Base-by-base conservation (phyloP, 225 moss, liverwort and hornwort genomes). In the Antitrichia curtipendula region DNA sequence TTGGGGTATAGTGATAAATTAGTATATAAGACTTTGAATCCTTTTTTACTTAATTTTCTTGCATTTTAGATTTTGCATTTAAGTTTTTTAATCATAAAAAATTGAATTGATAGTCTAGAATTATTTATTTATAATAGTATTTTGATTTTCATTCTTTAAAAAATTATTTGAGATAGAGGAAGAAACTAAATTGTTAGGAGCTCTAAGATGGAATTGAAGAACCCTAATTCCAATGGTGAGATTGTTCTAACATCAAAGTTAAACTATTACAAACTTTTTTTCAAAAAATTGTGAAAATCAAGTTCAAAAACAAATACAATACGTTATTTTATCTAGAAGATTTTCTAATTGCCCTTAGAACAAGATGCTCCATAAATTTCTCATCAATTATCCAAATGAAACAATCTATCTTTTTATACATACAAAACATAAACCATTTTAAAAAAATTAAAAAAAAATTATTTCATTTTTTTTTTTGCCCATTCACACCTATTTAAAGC, bases 311-410 rank as follows among this genome's bases (percentile, higher is more conserved):
- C 0, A 3, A 45, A 72, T 45, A 2, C 0, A 45, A 45, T 45
- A 28, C 0, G 0, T 3, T 16, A 5, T 15, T 9, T 27, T 40
- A 8, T 5, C 5, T 10, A 0, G 8, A 24, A 40, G 8, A 24
- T 24, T 3, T 1, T 40, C 0, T 24, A 0, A 69, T 69, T 24
- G 14, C 24, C 4, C 1, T 1, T 18, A 7, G 23, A 68, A 8
- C 4, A 69, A 40, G 13, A 24, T 40, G 13, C 3, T 40, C 13
- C 0, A 24, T 24, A 40, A 40, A 4, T 69, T 40, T 66, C 38
- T 66, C 22, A 38, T n/a, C 2, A 9, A 21, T n/a, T n/a, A n/a
- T n/a, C 12, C 2, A 21, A n/a, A 38, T 22, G 2, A 4, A 23
- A 23, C 0, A 0, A 68, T 24, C 4, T 23, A 68, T 13, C 7